Conservation (phyloP, 208 protist species). For the Jaenimonas drosophilae region DNA sequence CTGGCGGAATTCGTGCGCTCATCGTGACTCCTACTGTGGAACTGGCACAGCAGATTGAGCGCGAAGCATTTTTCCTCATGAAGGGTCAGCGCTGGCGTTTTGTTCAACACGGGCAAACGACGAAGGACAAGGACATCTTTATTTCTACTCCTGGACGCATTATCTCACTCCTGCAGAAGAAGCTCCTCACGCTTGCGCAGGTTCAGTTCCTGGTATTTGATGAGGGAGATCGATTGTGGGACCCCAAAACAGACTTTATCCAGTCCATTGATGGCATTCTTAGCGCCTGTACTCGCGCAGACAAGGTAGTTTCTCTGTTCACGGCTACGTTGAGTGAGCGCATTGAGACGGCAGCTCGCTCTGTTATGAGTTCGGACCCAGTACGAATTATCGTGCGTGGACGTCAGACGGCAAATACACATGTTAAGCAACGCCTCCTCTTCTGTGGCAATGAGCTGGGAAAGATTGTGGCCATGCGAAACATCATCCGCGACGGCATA, state of each 20-base stretch:
- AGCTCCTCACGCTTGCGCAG: constrained; percentile 51
- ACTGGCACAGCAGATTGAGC: constrained; percentile 94
- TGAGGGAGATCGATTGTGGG: constrained; percentile 96
- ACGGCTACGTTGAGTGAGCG: constrained; percentile 91
- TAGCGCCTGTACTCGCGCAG: constrained; percentile 50
- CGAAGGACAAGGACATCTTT: constrained; percentile 89
- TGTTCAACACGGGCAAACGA: constrained; percentile 84
- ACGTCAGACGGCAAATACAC: constrained; percentile 55
- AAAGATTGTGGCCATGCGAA: constrained; percentile 94
- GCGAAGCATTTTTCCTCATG: constrained; percentile 85
- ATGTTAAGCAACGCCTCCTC: constrained; percentile 86
- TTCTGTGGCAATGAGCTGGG: constrained; percentile 96
- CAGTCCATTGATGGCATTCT: constrained; percentile 84
- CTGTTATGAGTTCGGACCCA: constrained; percentile 86
- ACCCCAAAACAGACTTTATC: constrained; percentile 75
- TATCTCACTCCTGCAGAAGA: constrained; percentile 66
- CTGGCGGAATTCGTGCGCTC: constrained; percentile 88
- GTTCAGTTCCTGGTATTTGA: constrained; percentile 95
- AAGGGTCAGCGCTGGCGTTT: constrained; percentile 81
- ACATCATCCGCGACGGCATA: constrained; percentile 88
- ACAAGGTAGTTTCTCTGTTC: constrained; percentile 87
- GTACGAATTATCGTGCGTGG: constrained; percentile 90
- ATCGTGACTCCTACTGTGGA: constrained; percentile 95
- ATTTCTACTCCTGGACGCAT: constrained; percentile 85
- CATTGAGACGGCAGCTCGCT: constrained; percentile 86